A percentile compares a stretch with the other conserved stretches of the same genome.
Conservation (phyloP, 768 basidiomycete species). For the Amyloporia xantha region DNA sequence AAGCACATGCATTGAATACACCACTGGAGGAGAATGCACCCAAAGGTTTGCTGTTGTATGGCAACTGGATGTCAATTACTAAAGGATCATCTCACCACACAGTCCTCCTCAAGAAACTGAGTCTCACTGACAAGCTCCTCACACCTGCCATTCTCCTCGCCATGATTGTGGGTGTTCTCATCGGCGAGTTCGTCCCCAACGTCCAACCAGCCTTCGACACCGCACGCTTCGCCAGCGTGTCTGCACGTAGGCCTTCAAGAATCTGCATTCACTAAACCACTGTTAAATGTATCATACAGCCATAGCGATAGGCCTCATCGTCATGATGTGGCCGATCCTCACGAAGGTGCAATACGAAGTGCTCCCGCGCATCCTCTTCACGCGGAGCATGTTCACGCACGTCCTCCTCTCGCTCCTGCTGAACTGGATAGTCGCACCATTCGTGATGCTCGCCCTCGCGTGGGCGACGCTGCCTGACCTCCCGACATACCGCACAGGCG, state of each 20-base stretch:
- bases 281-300: constrained; percentile 35
- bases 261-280: not conserved
- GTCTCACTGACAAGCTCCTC: constrained; percentile 52
- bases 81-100: not conserved
- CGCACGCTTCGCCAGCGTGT: constrained; percentile 60
- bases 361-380: constrained; percentile 49
- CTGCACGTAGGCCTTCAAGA: constrained; percentile 53
- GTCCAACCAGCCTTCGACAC: constrained; percentile 60
- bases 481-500: constrained; percentile 66
- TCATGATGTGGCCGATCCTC: constrained; percentile 87
- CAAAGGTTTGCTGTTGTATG: not conserved
- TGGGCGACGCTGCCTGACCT: constrained; percentile 84
- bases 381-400: constrained; percentile 55
- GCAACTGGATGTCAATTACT: not conserved
- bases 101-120: constrained; percentile 26
- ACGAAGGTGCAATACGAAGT: constrained; percentile 74
- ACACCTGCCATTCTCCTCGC: constrained; percentile 59
- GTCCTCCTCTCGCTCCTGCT: constrained; percentile 58
- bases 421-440: constrained; percentile 78
- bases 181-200: constrained; percentile 58
- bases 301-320: constrained; percentile 71
- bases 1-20: no score
- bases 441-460: constrained; percentile 79
- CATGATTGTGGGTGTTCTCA: constrained; percentile 73
- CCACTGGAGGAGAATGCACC: not conserved